A percentile compares a stretch with the other conserved stretches of the same genome.
Evolutionary conservation across 2,329 filamentous ascomycete genomes (phyloP).

Genomic region (Gyromitra esculenta): DNA sequence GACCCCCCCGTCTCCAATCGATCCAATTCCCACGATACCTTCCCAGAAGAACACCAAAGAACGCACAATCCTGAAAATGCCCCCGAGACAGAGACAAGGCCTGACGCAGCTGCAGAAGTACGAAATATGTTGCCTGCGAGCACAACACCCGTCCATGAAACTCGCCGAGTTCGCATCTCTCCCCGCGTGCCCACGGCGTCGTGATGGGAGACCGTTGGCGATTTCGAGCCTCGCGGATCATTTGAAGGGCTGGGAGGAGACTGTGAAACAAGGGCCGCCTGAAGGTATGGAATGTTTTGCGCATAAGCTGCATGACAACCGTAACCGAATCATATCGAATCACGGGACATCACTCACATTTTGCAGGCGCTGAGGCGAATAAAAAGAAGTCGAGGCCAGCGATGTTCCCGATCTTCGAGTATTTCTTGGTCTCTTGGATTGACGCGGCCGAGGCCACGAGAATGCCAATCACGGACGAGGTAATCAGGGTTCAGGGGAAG

Average conservation of each 20-base stretch:
- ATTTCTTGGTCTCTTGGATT: constrained; percentile 51
- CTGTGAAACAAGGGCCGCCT: constrained; percentile 50
- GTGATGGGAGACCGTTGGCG: constrained; percentile 49
- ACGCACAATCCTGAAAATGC: constrained; percentile 29
- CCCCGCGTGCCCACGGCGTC: constrained; percentile 42
- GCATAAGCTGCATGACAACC: constrained; percentile 12
- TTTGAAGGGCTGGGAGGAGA: constrained; percentile 52
- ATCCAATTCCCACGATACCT: constrained; percentile 15
- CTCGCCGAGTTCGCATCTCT: constrained; percentile 51
- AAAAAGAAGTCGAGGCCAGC: constrained; percentile 47
- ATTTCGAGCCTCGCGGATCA: constrained; percentile 51
- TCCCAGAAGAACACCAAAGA: constrained; percentile 13
- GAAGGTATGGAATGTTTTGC: constrained; percentile 43
- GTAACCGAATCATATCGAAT: constrained; percentile 22
- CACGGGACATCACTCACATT: constrained; percentile 29
- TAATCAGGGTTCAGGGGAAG: constrained; percentile 46
- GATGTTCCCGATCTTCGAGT: constrained; percentile 52
- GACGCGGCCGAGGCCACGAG: constrained; percentile 44
- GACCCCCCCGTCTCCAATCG: constrained; percentile 4
- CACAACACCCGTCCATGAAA: constrained; percentile 49
- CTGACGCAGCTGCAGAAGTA: constrained; percentile 51
- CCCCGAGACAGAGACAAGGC: constrained; percentile 47
- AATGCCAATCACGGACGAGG: constrained; percentile 49
- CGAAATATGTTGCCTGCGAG: constrained; percentile 48
- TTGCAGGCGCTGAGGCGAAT: constrained; percentile 48